Base-by-base conservation (phyloP, 208 protist species). In the Trypanosoma lewisi region DNA sequence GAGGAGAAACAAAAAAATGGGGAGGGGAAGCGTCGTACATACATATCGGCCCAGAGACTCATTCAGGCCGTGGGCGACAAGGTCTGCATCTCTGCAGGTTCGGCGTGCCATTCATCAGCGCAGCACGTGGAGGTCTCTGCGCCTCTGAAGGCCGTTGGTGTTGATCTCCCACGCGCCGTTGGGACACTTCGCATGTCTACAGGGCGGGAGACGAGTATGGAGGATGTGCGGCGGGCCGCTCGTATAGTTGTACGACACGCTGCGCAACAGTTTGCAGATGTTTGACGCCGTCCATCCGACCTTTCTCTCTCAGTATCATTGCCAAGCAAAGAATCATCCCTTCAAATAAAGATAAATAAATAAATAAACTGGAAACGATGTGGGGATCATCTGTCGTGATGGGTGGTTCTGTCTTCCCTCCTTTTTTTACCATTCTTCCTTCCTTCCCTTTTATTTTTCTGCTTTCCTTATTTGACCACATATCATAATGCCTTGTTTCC, bases 51-150 rank as follows among this genome's bases (percentile, higher is more conserved):
- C 0, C 72, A 76, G 55, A 71, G 77, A 12, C 67, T 93, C 7
- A 85, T 96, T 58, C 11, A 83, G 4, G 39, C 69, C 6, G 67
- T 91, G 1, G 85, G 83, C 3, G 69, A 94, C 47, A 58, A 69
- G 51, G 87, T 96, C 37, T 93, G 86, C 71, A 78, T 96, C 53
- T 94, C 87, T 1, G 84, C 90, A 16, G 90, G 90, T 16, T 86
- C 85, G 7, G 90, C 90, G 19, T 96, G 90, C 51, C 87, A 96
- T 71, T 80, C 87, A 25, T 76, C 80, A 3, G 63, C 72, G 4
- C 75, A 57, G 23, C 54, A 74, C 11, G 72, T 93, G 47, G 66
- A 78, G 11, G 77, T 94, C 16, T 94, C 87, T 17, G 63, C 67
- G 7, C 73, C 87, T n/a, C 75, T 94, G 31, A 75, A 85, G 34